A percentile compares a stretch with the other conserved stretches of the same genome.
These are phyloP conservation scores for Colletotrichum neosansevieriae DNA, from an alignment of 2,329 filamentous ascomycete species.

Conservation along the genomic window DNA sequence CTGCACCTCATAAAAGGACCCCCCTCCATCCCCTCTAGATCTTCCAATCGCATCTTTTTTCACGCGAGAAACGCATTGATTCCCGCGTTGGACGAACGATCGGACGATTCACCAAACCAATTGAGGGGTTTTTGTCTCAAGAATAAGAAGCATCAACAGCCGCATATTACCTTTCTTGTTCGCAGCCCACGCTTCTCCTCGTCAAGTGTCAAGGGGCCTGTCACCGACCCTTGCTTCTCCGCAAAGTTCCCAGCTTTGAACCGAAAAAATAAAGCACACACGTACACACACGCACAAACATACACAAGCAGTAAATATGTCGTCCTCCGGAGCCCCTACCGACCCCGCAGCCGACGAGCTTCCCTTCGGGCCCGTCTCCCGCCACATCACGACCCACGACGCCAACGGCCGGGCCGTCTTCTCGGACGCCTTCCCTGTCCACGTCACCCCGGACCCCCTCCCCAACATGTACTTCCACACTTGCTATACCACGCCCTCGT, in stretches of 20 bases:
- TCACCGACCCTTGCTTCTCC: constrained; percentile 5
- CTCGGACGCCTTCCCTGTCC: constrained; percentile 39
- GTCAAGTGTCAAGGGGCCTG: neutral
- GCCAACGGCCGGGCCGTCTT: constrained; percentile 45
- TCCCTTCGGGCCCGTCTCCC: constrained; percentile 32
- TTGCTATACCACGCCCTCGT: constrained; percentile 42
- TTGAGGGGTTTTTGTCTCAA: neutral
- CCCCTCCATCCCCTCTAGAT: constrained; percentile 7
- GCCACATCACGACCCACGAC: constrained; percentile 46
- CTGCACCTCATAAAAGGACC: constrained; percentile 15
- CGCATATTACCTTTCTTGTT: constrained; percentile 7
- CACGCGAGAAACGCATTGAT: constrained; percentile 8
- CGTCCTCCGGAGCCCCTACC: constrained; percentile 22
- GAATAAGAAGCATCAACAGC: constrained; percentile 5
- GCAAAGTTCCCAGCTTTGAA: neutral
- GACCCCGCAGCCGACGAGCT: constrained; percentile 17
- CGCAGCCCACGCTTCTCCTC: neutral
- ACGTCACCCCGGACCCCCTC: constrained; percentile 34
- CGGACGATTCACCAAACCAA: constrained; percentile 6
- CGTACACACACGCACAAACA: neutral
- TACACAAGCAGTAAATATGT: constrained; percentile 8
- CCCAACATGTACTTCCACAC: constrained; percentile 41
- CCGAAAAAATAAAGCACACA: neutral
- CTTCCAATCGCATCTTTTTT: constrained; percentile 11
- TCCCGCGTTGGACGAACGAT: neutral